Evolutionary conservation across 768 basidiomycete species (phyloP), one percentile per base, ranked within the genome.

Genomic region (Leccinum longicurvipes): DNA sequence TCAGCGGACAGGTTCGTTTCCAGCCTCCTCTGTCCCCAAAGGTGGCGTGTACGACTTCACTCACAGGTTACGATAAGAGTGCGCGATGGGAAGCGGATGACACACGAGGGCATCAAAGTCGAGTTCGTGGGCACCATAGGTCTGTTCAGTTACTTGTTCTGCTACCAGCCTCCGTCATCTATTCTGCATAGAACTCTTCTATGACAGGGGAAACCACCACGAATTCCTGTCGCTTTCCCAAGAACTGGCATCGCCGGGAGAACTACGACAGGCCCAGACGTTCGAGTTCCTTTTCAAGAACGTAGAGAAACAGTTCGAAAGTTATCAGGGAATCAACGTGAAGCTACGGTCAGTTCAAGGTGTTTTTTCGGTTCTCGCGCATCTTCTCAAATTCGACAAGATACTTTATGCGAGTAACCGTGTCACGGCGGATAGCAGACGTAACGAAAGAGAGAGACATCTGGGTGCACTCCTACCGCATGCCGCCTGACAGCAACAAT

Each of bases 271-370:
- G 66, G 94, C 94, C 0, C 95, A 98, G 73, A 93, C 93, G 9
- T 97, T 87, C 63, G 95, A 98, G 51, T 98, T 99, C 73, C 82
- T 86, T 66, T 98, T 99, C 82, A 98, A 98, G 80, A 99, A 96
- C 67, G 91, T 99, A 39, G 97, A 99, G 84, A 98, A 99, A 77
- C 94, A 98, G 71, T 98, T 91, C 62, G 96, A 98, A 77, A 92
- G 89, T 63, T 98, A 98, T 71, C 87, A 93, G 63, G 97, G 97
- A 6, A 98, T 98, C 69, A 99, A 98, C 64, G 97, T 98, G 56
- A 98, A 98, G 74, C 81, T 98, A 62, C 76, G 96, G 95, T 94
- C 61, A 62, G 85, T 70, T 46, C 41, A 3, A 34, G 31, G 10
- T 19, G 10, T 27, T 51, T 15, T 41, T 41, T 44, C 14, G 45